These are phyloP conservation scores for Cyberlindnera mycetangii DNA, from an alignment of 805 yeast species.

Conservation along the genomic window DNA sequence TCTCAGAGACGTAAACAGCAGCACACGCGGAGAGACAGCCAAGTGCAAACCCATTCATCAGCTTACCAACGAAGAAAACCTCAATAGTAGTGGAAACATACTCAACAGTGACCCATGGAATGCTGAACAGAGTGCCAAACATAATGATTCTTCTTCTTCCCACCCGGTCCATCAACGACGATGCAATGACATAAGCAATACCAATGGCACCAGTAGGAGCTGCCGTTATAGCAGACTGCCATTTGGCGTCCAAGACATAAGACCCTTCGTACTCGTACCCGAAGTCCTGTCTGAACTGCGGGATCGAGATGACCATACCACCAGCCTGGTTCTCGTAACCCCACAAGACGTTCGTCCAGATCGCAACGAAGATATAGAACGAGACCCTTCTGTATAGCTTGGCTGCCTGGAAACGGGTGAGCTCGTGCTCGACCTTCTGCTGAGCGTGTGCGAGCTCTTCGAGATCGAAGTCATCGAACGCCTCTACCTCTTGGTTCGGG, in stretches of 20 bases:
- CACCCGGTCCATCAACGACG: constrained; percentile 30
- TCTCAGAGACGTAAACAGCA: constrained; percentile 39
- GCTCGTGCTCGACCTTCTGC: constrained; percentile 17
- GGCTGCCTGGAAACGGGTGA: constrained; percentile 31
- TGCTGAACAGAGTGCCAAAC: constrained; percentile 28
- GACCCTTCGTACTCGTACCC: constrained; percentile 28
- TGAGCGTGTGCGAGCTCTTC: constrained; percentile 15
- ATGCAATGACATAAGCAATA: constrained; percentile 27
- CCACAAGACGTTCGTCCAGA: constrained; percentile 38
- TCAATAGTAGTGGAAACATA: constrained; percentile 37
- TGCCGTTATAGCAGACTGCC: constrained; percentile 42
- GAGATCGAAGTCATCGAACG: constrained; percentile 5
- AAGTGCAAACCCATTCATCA: constrained; percentile 39
- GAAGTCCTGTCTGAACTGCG: constrained; percentile 34
- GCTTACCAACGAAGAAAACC: constrained; percentile 39
- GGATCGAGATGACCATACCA: constrained; percentile 37
- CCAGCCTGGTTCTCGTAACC: constrained; percentile 41
- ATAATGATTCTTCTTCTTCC: constrained; percentile 36
- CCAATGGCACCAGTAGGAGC: constrained; percentile 32
- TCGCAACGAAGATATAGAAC: constrained; percentile 37
- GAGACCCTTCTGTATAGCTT: constrained; percentile 38
- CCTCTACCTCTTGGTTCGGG: constrained; percentile 8
- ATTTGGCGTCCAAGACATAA: constrained; percentile 37
- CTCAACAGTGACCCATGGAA: constrained; percentile 36
- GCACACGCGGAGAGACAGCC: constrained; percentile 38